Base-by-base conservation (phyloP, 2,329 filamentous ascomycete species). In the Elsinoe ampelina region DNA sequence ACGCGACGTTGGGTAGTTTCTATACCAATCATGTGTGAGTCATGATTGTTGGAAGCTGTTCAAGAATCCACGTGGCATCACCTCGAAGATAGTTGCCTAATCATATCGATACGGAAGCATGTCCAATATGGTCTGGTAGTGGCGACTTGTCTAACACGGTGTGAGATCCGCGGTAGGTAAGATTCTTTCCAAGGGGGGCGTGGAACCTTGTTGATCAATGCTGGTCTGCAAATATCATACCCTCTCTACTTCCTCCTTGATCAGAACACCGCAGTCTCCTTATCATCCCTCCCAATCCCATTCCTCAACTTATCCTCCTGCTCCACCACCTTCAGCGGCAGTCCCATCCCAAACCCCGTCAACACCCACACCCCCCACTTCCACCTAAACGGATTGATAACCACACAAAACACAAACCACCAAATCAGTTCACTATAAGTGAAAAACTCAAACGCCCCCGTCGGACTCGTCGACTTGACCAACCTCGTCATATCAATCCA, bases 321-420 rank as follows among this genome's bases (percentile, higher is more conserved):
- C 61, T 80, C 73, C 0, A 92, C 83, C 22, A 93, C 75, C 12
- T 73, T 75, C 68, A 80, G 76, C 0, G 89, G 89, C 47, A 93
- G 66, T 17, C 75, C 75, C 42, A 80, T 76, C 0, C 86, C 87
- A 30, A 92, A 68, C 0, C 89, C 89, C 59, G 86, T 86, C 64
- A 95, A 84, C 13, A 95, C 87, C 67, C 95, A 95, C 0, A 84
- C 67, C 0, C 85, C 87, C 89, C 89, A 95, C 74, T 95, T 95
- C 88, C 89, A 95, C 7, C 89, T 75, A 70, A 95, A 95, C 0
- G 89, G 89, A 66, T 95, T 95, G 64, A 93, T 79, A 3, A 79
- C 73, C 41, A 92, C 42, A 34, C 59, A 60, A 65, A 93, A 95
- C 5, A 82, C 68, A 62, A 92, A 93, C 89, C 89, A 95, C 76